A percentile compares a stretch with the other conserved stretches of the same genome.
Evolutionary conservation across 2,329 filamentous ascomycete species (phyloP).

Genomic region (Aureobasidium sp.): DNA sequence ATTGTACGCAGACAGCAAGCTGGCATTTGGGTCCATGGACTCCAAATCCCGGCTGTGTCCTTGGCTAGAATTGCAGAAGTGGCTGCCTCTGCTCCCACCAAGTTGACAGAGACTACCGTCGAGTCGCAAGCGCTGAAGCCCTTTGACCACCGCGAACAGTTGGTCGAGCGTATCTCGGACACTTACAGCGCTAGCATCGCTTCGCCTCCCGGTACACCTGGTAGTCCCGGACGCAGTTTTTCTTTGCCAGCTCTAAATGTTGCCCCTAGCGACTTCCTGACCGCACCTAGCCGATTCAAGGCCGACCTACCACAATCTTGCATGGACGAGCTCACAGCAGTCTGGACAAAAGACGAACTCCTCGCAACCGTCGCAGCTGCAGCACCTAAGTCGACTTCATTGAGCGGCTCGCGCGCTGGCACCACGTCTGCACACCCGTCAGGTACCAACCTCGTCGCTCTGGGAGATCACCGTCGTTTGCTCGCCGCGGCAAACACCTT

Average conservation of each 20-base stretch:
- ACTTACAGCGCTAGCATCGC: slow-evolving; percentile 56
- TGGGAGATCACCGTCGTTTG: slow-evolving; percentile 20
- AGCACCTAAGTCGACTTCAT: slow-evolving; percentile 61
- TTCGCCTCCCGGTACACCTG: slow-evolving; percentile 57
- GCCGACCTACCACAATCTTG: slow-evolving; percentile 58
- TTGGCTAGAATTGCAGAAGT: slow-evolving; percentile 48
- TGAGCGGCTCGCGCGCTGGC: slow-evolving; percentile 58
- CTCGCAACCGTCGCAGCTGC: slow-evolving; percentile 59
- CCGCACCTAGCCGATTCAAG: slow-evolving; percentile 27
- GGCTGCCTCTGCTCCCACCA: slow-evolving; percentile 38
- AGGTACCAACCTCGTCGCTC: slow-evolving; percentile 5
- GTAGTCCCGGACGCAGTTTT: slow-evolving; percentile 44
- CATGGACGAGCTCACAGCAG: slow-evolving; percentile 65
- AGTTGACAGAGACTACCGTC: slow-evolving; percentile 41
- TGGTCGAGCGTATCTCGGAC: slow-evolving; percentile 67
- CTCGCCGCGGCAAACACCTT: slow-evolving; percentile 18
- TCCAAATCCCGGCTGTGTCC: slow-evolving; percentile 60
- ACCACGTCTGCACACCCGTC: slow-evolving; percentile 34
- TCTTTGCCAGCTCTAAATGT: slow-evolving; percentile 51
- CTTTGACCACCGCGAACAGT: slow-evolving; percentile 62
- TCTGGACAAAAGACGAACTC: slow-evolving; percentile 72
- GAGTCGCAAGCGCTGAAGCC: slow-evolving; percentile 60
- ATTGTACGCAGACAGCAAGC: slow-evolving; percentile 65
- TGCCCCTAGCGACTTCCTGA: slow-evolving; percentile 24
- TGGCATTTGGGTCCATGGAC: slow-evolving; percentile 68